A percentile compares a stretch with the other conserved stretches of the same genome.
Evolutionary conservation across 2,329 filamentous ascomycete species (phyloP).

Genomic region (Aphanoascus verrucosus): DNA sequence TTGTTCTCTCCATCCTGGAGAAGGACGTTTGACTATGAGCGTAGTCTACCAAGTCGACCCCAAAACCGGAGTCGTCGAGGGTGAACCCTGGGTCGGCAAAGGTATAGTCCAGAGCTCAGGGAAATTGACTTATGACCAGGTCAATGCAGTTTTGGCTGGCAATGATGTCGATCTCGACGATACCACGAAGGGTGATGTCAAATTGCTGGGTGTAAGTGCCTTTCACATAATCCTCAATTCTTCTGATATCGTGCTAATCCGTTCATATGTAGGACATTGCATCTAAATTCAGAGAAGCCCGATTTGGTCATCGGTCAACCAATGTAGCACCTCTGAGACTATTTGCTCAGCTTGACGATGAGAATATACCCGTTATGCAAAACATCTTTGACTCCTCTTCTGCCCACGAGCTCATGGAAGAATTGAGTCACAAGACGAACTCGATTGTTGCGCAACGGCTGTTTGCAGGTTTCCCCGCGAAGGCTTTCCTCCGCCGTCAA

Average conservation of each 20-base stretch:
- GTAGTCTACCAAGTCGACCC: constrained; percentile 86
- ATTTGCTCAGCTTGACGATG: constrained; percentile 88
- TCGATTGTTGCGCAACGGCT: constrained; percentile 79
- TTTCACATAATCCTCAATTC: not conserved
- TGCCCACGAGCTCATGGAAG: constrained; percentile 87
- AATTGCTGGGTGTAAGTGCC: constrained; percentile 59
- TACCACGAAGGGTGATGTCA: constrained; percentile 63
- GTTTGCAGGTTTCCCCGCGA: constrained; percentile 67
- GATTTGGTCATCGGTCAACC: constrained; percentile 68
- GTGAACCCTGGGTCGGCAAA: constrained; percentile 89
- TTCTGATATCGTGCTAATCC: not conserved
- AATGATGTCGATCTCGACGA: constrained; percentile 53
- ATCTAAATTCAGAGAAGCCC: constrained; percentile 80
- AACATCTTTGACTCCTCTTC: constrained; percentile 90
- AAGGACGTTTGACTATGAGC: constrained; percentile 84
- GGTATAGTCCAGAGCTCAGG: constrained; percentile 84
- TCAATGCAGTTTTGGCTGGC: constrained; percentile 68
- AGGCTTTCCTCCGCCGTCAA: constrained; percentile 84
- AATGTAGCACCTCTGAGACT: constrained; percentile 78
- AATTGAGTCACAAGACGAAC: constrained; percentile 89
- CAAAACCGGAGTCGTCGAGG: constrained; percentile 69
- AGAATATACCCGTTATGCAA: constrained; percentile 91
- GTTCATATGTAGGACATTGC: constrained; percentile 52
- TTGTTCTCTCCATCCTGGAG: constrained; percentile 73
- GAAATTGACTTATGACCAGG: constrained; percentile 73